Percentiles rank a stretch among this genome's conserved stretches.
These are phyloP conservation scores for Saccharomycopsis guyanensis DNA, from an alignment of 805 yeast genomes.

Conservation along the genomic window DNA sequence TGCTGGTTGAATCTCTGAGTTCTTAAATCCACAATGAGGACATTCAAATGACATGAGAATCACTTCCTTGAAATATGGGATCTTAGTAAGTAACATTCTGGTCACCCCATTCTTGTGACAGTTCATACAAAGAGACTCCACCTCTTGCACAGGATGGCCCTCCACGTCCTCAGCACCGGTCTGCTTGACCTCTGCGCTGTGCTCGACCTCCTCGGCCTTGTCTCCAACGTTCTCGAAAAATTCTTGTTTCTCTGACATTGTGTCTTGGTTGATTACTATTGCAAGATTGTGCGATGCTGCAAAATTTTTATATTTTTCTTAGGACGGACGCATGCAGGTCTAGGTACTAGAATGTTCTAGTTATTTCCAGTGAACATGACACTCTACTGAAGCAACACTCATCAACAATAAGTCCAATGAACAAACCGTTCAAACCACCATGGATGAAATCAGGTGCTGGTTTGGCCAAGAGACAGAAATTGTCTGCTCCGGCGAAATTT, in stretches of 20 bases:
- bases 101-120: conserved; percentile 85
- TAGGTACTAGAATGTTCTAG: too few relatives aligned
- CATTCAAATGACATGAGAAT: conserved; percentile 93
- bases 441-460: too few relatives aligned
- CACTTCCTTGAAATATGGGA: conserved; percentile 87
- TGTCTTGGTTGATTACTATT: background rate
- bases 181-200: conserved; percentile 36
- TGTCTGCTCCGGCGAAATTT: too few relatives aligned
- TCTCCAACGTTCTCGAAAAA: conserved; percentile 56
- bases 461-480: too few relatives aligned
- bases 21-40: conserved; percentile 88
- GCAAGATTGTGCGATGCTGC: background rate
- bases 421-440: conserved; percentile 50
- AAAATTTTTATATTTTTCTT: background rate
- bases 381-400: too few relatives aligned
- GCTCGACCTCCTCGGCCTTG: conserved; percentile 34
- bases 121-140: conserved; percentile 93
- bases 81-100: conserved; percentile 72
- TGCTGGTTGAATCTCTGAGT: conserved; percentile 95
- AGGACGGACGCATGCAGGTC: too few relatives aligned
- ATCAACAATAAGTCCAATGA: too few relatives aligned
- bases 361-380: too few relatives aligned
- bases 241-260: conserved; percentile 28
- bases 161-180: conserved; percentile 79
- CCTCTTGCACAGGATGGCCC: conserved; percentile 93